Conservation (phyloP, 768 basidiomycete genomes). For the Russula olivacea region DNA sequence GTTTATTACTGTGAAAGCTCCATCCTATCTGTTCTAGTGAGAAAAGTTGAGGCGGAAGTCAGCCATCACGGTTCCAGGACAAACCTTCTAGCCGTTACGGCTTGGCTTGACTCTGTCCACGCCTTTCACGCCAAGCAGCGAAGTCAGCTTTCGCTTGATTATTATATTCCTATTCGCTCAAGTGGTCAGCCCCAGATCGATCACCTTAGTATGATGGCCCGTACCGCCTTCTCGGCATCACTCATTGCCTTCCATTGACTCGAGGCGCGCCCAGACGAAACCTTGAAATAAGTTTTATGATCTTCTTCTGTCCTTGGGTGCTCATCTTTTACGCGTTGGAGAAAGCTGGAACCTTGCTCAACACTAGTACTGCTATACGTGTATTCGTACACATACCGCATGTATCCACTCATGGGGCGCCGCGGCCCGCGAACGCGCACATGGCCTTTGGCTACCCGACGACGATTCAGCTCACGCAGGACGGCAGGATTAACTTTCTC, state of each 20-base stretch:
- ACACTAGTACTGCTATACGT: background rate
- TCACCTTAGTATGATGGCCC: background rate
- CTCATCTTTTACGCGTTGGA: background rate
- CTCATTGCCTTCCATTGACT: slow-evolving; percentile 14
- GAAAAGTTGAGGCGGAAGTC: background rate
- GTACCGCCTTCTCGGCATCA: slow-evolving; percentile 25
- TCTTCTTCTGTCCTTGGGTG: background rate
- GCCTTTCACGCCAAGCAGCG: slow-evolving; percentile 11
- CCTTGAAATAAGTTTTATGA: background rate
- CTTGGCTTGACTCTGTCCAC: background rate
- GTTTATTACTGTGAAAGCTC: background rate
- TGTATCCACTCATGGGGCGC: background rate
- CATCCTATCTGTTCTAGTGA: background rate
- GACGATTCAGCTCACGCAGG: slow-evolving; percentile 20
- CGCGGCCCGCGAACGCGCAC: background rate
- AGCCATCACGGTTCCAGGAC: background rate
- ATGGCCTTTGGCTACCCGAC: background rate
- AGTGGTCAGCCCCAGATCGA: background rate
- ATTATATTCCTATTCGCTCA: slow-evolving; percentile 6
- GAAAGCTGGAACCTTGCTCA: background rate
- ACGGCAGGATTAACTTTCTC: slow-evolving; percentile 3
- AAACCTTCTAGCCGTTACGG: background rate
- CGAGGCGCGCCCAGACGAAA: background rate
- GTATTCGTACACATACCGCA: slow-evolving; percentile 7
- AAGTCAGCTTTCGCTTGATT: background rate